Evolutionary conservation across 2,329 filamentous ascomycete species (phyloP).

Genomic region (Decorospora gaudefroyi): DNA sequence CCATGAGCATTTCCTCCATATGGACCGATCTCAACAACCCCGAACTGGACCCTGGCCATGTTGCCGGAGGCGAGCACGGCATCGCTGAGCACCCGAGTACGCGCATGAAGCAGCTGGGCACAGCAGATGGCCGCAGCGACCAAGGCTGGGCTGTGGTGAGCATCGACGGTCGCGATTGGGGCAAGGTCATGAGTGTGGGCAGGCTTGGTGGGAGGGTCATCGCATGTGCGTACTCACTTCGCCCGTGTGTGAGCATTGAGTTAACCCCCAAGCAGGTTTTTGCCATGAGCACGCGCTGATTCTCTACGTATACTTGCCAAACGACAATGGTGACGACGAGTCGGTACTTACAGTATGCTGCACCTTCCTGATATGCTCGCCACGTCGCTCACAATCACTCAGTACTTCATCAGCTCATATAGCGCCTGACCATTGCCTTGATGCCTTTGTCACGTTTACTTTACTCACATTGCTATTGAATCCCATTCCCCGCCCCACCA

Average conservation of each 20-base stretch:
- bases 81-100: slow-evolving; percentile 82
- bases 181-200: slow-evolving; percentile 88
- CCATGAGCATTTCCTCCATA: slow-evolving; percentile 79
- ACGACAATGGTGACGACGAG: slow-evolving; percentile 70
- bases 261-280: slow-evolving; percentile 58
- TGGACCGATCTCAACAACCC: slow-evolving; percentile 90
- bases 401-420: slow-evolving; percentile 65
- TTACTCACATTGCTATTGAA: too few species aligned
- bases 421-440: slow-evolving; percentile 41
- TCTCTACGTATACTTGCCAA: slow-evolving; percentile 78
- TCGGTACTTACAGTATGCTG: slow-evolving; percentile 71
- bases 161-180: slow-evolving; percentile 94
- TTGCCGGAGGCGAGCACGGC: slow-evolving; percentile 66
- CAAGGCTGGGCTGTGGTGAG: slow-evolving; percentile 86
- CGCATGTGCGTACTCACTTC: slow-evolving; percentile 65
- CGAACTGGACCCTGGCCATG: slow-evolving; percentile 76
- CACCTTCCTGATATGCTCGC: neutral
- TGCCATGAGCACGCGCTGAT: slow-evolving; percentile 79
- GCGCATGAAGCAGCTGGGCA: slow-evolving; percentile 66
- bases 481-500: too few species aligned
- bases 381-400: slow-evolving; percentile 23
- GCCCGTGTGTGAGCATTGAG: neutral
- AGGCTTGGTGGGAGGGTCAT: slow-evolving; percentile 88
- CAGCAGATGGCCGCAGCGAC: slow-evolving; percentile 67
- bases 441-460: neutral